A percentile compares a stretch with the other conserved stretches of the same genome.
Evolutionary conservation across 2,329 filamentous ascomycete species (phyloP).

Genomic region (Verticillium tricorpus): DNA sequence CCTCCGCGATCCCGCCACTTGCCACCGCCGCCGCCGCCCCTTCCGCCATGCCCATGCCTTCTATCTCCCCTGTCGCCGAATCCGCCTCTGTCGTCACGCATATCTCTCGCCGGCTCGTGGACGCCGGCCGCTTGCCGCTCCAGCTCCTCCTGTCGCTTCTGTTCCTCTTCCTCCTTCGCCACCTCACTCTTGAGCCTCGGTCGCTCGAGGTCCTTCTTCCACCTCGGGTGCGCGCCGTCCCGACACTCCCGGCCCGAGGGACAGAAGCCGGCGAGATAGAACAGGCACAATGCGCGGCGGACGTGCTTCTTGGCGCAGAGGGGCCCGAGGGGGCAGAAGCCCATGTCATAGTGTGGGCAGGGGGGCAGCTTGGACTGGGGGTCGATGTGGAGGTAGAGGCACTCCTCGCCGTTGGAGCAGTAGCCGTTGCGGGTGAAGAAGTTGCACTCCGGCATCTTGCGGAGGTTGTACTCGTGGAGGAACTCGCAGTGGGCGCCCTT

Average conservation of each 20-base stretch:
- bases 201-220: conserved; percentile 71
- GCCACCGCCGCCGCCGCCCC: conserved; percentile 26
- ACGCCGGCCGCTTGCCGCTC: conserved; percentile 21
- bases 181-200: conserved; percentile 63
- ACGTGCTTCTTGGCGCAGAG: conserved; percentile 86
- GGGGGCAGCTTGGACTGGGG: conserved; percentile 73
- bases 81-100: conserved; percentile 28
- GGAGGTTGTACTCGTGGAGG: conserved; percentile 95
- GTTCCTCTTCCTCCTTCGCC: conserved; percentile 46
- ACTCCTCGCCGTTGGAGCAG: conserved; percentile 96
- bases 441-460: conserved; percentile 98
- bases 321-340: conserved; percentile 89
- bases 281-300: conserved; percentile 72
- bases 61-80: conserved; percentile 18
- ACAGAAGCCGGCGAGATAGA: conserved; percentile 92
- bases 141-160: conserved; percentile 36
- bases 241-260: conserved; percentile 74
- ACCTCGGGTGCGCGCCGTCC: conserved; percentile 77
- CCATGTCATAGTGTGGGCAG: conserved; percentile 88
- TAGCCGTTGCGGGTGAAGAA: conserved; percentile 92
- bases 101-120: conserved; percentile 24
- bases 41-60: conserved; percentile 15
- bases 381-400: conserved; percentile 86
- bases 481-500: conserved; percentile 98
- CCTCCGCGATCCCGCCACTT: conserved; percentile 23